Base-by-base conservation (phyloP, 441 rosid genomes). In the Eruca vesicaria region DNA sequence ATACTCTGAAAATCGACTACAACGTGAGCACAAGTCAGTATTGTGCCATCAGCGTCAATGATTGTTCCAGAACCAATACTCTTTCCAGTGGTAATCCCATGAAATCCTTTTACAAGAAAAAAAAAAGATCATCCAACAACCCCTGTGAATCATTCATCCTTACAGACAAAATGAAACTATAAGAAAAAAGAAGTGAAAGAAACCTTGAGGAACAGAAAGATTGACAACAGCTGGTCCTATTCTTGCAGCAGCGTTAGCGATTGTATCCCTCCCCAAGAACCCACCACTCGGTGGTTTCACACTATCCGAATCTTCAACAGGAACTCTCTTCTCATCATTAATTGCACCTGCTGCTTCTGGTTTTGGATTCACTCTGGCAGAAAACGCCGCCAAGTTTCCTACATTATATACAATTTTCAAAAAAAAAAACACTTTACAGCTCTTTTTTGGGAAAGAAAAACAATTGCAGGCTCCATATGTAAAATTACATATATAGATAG, bases 221-320 rank as follows among this genome's bases (percentile, higher is more conserved):
- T 94, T 89, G 50, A 94, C 98, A 80, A 92, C 98, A 5, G 99
- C 98, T 31, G 96, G 93, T 73, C 88, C 94, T 59, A 88, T 84
- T 75, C 73, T 86, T 14, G 96, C 97, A 69, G 98, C 97, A 1
- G 98, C 98, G 80, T 86, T 90, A 21, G 97, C 97, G 36, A 92
- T 82, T 29, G 88, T 78, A 75, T 90, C 89, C 81, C 94, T 84
- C 26, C 96, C 94, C 63, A 92, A 78, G 82, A 86, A 94, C 36
- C 84, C 81, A 50, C 80, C 50, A 74, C 84, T 56, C 2, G 89
- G 82, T 4, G 89, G 82, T 68, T 86, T 84, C n/a, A 78, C 60
- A 79, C 62, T 79, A 72, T 83, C 89, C 5, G 83, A 86, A 67
- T 66, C 71, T 28, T 69, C 83, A 50, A 73, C 75, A 11, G 82